phyloP scores from a whole-genome alignment of 2,329 filamentous ascomycete genomes.

The Sarocladium brachiariae region DNA sequence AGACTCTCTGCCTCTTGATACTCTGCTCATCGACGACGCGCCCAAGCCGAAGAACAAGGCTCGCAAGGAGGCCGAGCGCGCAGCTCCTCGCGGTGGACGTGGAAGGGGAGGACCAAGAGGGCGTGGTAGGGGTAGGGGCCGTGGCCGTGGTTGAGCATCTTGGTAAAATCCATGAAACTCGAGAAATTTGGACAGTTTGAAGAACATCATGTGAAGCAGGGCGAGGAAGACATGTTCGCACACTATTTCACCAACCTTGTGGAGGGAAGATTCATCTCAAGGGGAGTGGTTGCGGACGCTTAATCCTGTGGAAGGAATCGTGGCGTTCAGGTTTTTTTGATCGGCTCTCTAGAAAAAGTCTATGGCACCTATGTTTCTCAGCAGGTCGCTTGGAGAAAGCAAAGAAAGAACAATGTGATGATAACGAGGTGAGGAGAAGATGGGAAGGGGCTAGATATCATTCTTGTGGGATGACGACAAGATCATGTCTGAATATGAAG shows the following conservation, averaged over 20 bases:
- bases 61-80: conserved; percentile 72
- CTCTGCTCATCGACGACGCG: conserved; percentile 89
- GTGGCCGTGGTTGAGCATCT: conserved; percentile 36
- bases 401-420: neutral
- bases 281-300: neutral
- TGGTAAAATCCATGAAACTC: too few relatives aligned
- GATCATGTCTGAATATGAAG: neutral
- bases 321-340: conserved; percentile 28
- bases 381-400: neutral
- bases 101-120: conserved; percentile 48
- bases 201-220: too few relatives aligned
- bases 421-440: neutral
- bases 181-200: too few relatives aligned
- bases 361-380: conserved; percentile 1
- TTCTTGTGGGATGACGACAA: neutral
- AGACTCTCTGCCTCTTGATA: conserved; percentile 90
- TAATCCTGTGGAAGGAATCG: conserved; percentile 14
- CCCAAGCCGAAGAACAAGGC: conserved; percentile 99
- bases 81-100: conserved; percentile 35
- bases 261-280: conserved; percentile 6
- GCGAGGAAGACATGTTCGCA: neutral
- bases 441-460: neutral
- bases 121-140: conserved; percentile 47
- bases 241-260: too few relatives aligned
- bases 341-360: conserved; percentile 8